A percentile compares a stretch with the other conserved stretches of the same genome.
phyloP scores from a whole-genome alignment of 2,329 filamentous ascomycete species.

The Alternaria sp. region DNA sequence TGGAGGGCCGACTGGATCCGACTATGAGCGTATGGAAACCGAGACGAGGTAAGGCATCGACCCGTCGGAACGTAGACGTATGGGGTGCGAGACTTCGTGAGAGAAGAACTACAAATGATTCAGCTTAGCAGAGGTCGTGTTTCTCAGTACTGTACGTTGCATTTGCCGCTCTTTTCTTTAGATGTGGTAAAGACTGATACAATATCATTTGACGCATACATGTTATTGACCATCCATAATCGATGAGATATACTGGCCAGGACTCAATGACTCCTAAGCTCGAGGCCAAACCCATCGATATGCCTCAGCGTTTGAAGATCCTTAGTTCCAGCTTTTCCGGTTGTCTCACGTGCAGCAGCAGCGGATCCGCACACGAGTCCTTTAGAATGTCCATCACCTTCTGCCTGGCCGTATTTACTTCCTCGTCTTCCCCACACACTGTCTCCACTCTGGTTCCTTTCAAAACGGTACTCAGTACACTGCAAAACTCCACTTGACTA shows the following conservation, averaged over 20 bases:
- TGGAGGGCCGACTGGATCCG: not conserved
- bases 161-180: not conserved
- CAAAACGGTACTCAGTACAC: constrained; percentile 50
- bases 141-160: not conserved
- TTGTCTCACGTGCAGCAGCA: constrained; percentile 24
- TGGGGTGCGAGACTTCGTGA: not conserved
- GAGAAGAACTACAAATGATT: not conserved
- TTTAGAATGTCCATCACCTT: constrained; percentile 16
- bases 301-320: not conserved
- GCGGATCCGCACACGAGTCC: constrained; percentile 19
- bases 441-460: constrained; percentile 9
- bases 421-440: not conserved
- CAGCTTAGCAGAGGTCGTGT: not conserved
- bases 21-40: not conserved
- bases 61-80: not conserved
- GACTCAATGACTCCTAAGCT: not conserved
- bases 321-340: constrained; percentile 11
- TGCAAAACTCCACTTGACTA: constrained; percentile 64
- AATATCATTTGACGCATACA: not conserved
- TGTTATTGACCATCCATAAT: not conserved
- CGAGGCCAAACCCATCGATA: not conserved
- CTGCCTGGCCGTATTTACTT: constrained; percentile 7
- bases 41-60: not conserved
- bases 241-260: not conserved
- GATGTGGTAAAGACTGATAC: not conserved